Conservation (phyloP, 805 yeast species). For the Nakazawaea sp. region DNA sequence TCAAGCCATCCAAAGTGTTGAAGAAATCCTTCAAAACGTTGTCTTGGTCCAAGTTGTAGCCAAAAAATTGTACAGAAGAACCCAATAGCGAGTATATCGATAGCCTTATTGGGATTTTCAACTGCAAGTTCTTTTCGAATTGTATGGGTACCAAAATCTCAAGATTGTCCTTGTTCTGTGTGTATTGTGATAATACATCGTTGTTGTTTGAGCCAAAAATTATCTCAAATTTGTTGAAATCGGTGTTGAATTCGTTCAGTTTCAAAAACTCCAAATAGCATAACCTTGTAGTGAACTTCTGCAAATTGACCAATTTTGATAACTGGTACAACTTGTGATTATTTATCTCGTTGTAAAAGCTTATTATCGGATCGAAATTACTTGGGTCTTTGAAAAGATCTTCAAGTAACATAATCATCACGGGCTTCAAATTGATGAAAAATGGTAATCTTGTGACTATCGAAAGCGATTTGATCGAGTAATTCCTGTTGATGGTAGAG, state of each 20-base stretch:
- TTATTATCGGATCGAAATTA: conserved; percentile 11
- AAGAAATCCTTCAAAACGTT: conserved; percentile 17
- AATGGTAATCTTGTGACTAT: conserved; percentile 35
- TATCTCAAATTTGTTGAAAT: conserved; percentile 2
- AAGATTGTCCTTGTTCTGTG: conserved; percentile 14
- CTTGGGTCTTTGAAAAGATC: conserved; percentile 23
- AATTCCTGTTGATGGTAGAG: conserved; percentile 32
- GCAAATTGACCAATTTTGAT: background rate
- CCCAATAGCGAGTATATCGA: conserved; percentile 20
- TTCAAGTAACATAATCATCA: conserved; percentile 39
- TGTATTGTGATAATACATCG: conserved; percentile 10
- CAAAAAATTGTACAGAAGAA: conserved; percentile 21
- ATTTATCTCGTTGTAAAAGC: conserved; percentile 17
- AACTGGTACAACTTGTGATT: conserved; percentile 20
- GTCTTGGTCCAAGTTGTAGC: conserved; percentile 24
- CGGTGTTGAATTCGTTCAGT: conserved; percentile 1
- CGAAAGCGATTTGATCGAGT: conserved; percentile 37
- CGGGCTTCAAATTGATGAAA: conserved; percentile 42
- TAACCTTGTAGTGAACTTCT: background rate
- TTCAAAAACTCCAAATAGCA: conserved; percentile 5
- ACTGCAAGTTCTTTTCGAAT: background rate
- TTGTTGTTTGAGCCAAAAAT: conserved; percentile 1
- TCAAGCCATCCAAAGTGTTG: conserved; percentile 15
- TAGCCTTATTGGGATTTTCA: conserved; percentile 19
- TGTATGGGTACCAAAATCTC: conserved; percentile 1